These are phyloP conservation scores for Micractinium sp. DNA, from an alignment of 139 green algal genomes.

Conservation along the genomic window DNA sequence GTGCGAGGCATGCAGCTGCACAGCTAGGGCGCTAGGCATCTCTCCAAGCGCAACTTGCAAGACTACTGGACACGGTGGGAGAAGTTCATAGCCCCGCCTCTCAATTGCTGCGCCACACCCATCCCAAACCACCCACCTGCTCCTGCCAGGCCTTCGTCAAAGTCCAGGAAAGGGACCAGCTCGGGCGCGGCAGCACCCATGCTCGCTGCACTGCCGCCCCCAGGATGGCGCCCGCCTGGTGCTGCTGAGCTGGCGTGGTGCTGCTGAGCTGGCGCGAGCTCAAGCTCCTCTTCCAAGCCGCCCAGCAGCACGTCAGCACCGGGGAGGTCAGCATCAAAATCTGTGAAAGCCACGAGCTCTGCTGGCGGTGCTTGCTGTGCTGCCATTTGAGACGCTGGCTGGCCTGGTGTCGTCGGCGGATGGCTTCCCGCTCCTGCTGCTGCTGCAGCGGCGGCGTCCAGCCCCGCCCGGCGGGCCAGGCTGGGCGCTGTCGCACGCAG, in stretches of 20 bases:
- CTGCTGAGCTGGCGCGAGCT: not conserved
- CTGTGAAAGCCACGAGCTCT: conserved; percentile 22
- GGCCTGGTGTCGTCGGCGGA: too few species aligned
- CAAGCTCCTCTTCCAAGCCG: conserved; percentile 1
- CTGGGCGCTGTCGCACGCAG: conserved; percentile 16
- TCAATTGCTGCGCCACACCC: not conserved
- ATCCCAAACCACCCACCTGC: not conserved
- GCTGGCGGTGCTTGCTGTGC: not conserved
- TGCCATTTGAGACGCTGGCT: not conserved
- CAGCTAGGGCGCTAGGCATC: not conserved
- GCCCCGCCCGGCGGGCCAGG: conserved; percentile 13
- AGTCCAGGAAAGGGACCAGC: conserved; percentile 31
- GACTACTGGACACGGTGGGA: not conserved
- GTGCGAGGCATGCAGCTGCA: not conserved
- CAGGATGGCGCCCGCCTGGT: not conserved
- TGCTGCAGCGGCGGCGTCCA: not conserved
- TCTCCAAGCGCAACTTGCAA: not conserved
- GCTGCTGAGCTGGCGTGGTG: not conserved
- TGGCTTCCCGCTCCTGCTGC: not conserved
- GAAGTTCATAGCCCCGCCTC: not conserved
- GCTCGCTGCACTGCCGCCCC: not conserved
- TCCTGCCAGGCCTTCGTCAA: conserved; percentile 20
- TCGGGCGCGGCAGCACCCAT: not conserved
- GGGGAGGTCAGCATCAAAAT: conserved; percentile 9
- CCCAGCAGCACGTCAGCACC: conserved; percentile 23